Percentiles rank a stretch among this genome's conserved stretches.
These are phyloP conservation scores for Stramenopiles sp. DNA, from an alignment of 352 stramenopile genomes.

Conservation along the genomic window DNA sequence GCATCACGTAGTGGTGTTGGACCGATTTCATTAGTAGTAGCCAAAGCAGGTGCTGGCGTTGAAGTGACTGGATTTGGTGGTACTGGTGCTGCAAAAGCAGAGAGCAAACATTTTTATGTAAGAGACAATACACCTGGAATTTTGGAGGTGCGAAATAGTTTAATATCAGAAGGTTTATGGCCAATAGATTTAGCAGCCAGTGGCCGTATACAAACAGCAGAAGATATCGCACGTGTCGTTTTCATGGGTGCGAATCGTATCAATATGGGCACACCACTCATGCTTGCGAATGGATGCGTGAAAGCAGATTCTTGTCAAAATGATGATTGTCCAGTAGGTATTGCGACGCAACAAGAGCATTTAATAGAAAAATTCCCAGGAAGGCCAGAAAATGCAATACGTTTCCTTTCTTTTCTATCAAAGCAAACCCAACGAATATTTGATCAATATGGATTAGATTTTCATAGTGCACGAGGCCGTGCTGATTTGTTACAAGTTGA, in stretches of 20 bases:
- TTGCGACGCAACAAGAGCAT: conserved; percentile 88
- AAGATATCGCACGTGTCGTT: conserved; percentile 47
- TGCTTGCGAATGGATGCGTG: conserved; percentile 76
- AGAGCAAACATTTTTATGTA: conserved; percentile 83
- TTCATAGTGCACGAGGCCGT: not conserved
- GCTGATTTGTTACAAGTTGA: not conserved
- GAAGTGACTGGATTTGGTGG: conserved; percentile 78
- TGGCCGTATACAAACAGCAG: conserved; percentile 52
- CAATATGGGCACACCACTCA: conserved; percentile 61
- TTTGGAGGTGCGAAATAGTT: conserved; percentile 43
- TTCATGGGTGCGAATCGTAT: conserved; percentile 60
- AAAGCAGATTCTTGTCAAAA: conserved; percentile 95
- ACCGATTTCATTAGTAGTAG: conserved; percentile 44
- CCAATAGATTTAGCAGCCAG: conserved; percentile 75
- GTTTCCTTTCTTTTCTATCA: conserved; percentile 87
- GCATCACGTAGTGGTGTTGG: conserved; percentile 76
- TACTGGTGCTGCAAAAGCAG: conserved; percentile 63
- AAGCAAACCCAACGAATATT: conserved; percentile 26
- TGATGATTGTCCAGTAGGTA: conserved; percentile 89
- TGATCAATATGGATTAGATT: not conserved
- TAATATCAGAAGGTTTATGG: conserved; percentile 52
- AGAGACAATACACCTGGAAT: conserved; percentile 70
- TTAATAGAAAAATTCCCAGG: conserved; percentile 82
- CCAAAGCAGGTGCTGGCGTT: conserved; percentile 48
- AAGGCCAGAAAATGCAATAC: conserved; percentile 83